A percentile compares a stretch with the other conserved stretches of the same genome.
Conservation (phyloP, 495 filamentous ascomycete genomes). For the Aspergillus conjunctus region DNA sequence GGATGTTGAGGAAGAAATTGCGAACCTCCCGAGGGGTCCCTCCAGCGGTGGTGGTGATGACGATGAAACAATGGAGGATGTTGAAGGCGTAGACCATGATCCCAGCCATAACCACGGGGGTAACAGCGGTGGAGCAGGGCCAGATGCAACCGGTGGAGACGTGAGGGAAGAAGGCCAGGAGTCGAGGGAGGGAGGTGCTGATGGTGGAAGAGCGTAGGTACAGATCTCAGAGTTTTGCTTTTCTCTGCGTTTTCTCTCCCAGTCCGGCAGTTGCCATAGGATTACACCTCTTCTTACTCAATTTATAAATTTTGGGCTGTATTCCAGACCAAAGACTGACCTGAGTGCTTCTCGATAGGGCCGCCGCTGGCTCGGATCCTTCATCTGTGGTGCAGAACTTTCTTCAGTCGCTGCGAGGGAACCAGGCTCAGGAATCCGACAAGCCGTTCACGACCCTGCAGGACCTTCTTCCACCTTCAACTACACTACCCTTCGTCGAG, state of each 20-base stretch:
- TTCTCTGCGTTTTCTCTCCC: slow-evolving; percentile 13
- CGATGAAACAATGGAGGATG: slow-evolving; percentile 84
- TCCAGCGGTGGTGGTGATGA: slow-evolving; percentile 54
- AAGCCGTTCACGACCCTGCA: slow-evolving; percentile 80
- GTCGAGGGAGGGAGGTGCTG: slow-evolving; percentile 86
- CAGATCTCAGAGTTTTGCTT: slow-evolving; percentile 45
- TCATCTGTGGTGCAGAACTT: slow-evolving; percentile 77
- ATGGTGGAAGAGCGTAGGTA: slow-evolving; percentile 99
- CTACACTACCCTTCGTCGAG: slow-evolving; percentile 77
- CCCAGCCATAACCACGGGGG: slow-evolving; percentile 57
- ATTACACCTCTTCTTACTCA: slow-evolving; percentile 13
- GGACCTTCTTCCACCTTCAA: slow-evolving; percentile 76
- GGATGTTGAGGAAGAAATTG: slow-evolving; percentile 76
- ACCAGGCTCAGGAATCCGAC: slow-evolving; percentile 53
- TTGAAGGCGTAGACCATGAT: slow-evolving; percentile 63
- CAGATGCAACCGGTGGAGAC: slow-evolving; percentile 86
- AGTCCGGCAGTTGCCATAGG: not conserved
- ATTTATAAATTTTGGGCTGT: slow-evolving; percentile 9
- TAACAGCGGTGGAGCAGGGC: slow-evolving; percentile 76
- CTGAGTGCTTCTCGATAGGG: slow-evolving; percentile 33
- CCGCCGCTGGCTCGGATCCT: slow-evolving; percentile 55
- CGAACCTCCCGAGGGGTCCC: slow-evolving; percentile 54
- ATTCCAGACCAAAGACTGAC: slow-evolving; percentile 17
- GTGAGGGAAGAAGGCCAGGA: slow-evolving; percentile 85
- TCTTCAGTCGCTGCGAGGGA: slow-evolving; percentile 76